phyloP scores from a whole-genome alignment of 148 eudicot genomes.

The Rhododendron molle region DNA sequence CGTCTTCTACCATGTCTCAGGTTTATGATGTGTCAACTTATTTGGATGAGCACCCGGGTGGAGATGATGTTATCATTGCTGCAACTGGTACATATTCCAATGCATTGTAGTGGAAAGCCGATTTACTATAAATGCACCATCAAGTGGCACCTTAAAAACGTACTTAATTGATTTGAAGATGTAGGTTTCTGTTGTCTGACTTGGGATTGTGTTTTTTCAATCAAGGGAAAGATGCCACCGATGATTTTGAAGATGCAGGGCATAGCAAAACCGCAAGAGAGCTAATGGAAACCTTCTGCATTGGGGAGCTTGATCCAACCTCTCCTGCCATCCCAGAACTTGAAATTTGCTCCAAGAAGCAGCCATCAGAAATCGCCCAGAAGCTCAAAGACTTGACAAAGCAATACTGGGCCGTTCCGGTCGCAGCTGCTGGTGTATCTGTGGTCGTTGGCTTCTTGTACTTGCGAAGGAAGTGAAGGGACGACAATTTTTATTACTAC shows the following conservation, averaged over 20 bases:
- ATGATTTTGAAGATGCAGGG: slow-evolving; percentile 97
- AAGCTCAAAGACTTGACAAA: slow-evolving; percentile 44
- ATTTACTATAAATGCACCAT: background rate
- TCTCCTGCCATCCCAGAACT: slow-evolving; percentile 50
- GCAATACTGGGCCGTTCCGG: slow-evolving; percentile 68
- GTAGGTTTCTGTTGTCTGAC: background rate
- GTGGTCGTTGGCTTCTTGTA: slow-evolving; percentile 50
- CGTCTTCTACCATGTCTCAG: slow-evolving; percentile 28
- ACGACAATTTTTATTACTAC: background rate
- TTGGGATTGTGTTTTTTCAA: background rate
- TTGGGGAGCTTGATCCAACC: slow-evolving; percentile 75
- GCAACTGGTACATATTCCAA: slow-evolving; percentile 47
- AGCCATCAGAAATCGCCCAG: slow-evolving; percentile 21
- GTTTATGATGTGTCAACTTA: slow-evolving; percentile 90
- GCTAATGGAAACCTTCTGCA: slow-evolving; percentile 57
- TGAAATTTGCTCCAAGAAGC: slow-evolving; percentile 29
- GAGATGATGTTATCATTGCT: slow-evolving; percentile 74
- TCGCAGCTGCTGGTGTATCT: slow-evolving; percentile 49
- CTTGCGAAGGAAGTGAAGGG: slow-evolving; percentile 52
- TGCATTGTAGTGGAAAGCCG: background rate
- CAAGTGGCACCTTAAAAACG: background rate
- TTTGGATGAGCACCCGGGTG: slow-evolving; percentile 93
- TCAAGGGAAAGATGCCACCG: slow-evolving; percentile 82
- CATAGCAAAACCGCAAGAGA: slow-evolving; percentile 81
- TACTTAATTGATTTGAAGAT: background rate